Base-by-base conservation (phyloP, 2,329 filamentous ascomycete genomes). In the Didymella sp. region DNA sequence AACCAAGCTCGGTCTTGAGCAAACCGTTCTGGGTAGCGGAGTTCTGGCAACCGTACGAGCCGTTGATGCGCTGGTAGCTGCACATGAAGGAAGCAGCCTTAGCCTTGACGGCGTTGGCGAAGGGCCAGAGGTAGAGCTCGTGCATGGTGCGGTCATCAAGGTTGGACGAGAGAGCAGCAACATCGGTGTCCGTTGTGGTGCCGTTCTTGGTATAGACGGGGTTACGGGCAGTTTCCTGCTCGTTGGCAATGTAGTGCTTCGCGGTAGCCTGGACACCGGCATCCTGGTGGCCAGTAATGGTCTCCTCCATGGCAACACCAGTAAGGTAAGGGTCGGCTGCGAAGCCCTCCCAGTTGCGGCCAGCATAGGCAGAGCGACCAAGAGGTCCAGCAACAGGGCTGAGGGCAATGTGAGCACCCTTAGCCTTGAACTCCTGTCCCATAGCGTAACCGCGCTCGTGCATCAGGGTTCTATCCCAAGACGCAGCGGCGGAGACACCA, bases 91-190 rank as follows among this genome's bases (percentile, higher is more conserved):
- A 84, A 0, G 79, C 83, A 2, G 80, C 82, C 5, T 85, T 84
- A 4, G 85, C 85, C 30, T 76, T 79, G 13, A 89, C 75, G 0
- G 84, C 82, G 53, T 89, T 84, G 64, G 85, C 82, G 55, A 89
- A 90, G 0, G 87, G 87, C 82, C 85, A 89, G 4, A 87, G 78
- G 58, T 90, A 90, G 22, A 85, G 77, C 70, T 89, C 87, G 63
- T 89, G 86, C 51, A 89, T 78, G 0, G 86, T 87, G 60, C 84
- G 82, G 70, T 89, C 87, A 58, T 89, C 83, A 5, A 89, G 77
- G 63, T 89, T 89, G 30, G 86, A 79, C 0, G 84, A 87, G 11
- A 84, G 73, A 9, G 85, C 82, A 63, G 87, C 82, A 78, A 79
- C 68, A 37, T 56, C 59, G 7, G 62, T 60, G 72, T 60, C 73